Evolutionary conservation across 768 basidiomycete genomes (phyloP), one percentile per base, ranked within the genome.

Genomic region (Pholiota conissans): DNA sequence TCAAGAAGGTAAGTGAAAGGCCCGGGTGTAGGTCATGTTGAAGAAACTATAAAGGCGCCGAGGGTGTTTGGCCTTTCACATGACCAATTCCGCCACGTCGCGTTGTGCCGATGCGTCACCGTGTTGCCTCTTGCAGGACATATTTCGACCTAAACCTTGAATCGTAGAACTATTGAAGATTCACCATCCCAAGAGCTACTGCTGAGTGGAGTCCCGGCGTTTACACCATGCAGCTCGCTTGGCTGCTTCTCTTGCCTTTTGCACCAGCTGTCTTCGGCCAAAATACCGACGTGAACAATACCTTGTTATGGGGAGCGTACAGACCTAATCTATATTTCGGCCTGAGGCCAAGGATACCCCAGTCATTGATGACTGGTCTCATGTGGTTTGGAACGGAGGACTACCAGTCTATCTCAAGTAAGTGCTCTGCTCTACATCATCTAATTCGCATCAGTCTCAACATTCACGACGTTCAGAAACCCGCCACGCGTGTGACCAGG

Each of bases 301-400:
- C 85, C 11, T 73, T 90, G 27, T 69, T 91, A 71, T 95, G 92
- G 92, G 93, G 93, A 1, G 78, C 90, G 0, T 97, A 94, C 72
- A 78, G 95, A 39, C 93, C 95, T 0, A 92, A 93, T 66, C 81
- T 97, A n/a, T 98, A 98, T 75, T 96, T 97, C 72, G 95, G 95
- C 18, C 78, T 97, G 45, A 77, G 92, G 49, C 92, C 95, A 11
- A 81, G 89, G 42, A 74, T 93, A 61, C 93, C 95, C 0, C 85
- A 91, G 64, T 93, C 91, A n/a, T 80, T 98, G 26, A 83, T 95
- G 86, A 93, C 91, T 2, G 95, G 95, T 11, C 82, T 98, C 30
- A 84, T 96, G 72, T 98, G 95, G 95, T 94, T 92, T 69, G 92
- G 95, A 28, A 87, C 91, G 7, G 86, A 92, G 35, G 83, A 96